A percentile compares a stretch with the other conserved stretches of the same genome.
Evolutionary conservation across 495 filamentous ascomycete genomes (phyloP).

Genomic region (Penicillium bovifimosum): DNA sequence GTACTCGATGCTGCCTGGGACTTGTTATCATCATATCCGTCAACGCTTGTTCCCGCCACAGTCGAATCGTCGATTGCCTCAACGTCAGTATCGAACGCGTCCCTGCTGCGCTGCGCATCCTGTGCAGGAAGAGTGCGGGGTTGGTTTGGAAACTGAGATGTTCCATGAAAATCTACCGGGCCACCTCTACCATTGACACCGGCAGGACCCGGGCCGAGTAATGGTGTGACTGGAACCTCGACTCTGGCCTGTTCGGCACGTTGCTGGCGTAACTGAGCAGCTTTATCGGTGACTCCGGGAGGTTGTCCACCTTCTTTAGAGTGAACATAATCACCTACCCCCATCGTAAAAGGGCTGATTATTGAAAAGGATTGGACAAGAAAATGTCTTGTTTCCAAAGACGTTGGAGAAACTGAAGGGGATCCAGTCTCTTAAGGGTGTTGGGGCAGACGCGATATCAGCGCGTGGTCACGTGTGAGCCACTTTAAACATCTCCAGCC

Average conservation of each 20-base stretch:
- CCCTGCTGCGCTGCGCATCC: slow-evolving; percentile 27
- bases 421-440: slow-evolving; percentile 2
- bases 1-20: slow-evolving; percentile 21
- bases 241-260: slow-evolving; percentile 36
- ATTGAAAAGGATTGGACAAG: neutral
- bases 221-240: slow-evolving; percentile 25
- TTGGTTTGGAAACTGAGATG: slow-evolving; percentile 9
- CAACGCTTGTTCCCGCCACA: slow-evolving; percentile 38
- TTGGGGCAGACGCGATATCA: slow-evolving; percentile 21
- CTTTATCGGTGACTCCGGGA: slow-evolving; percentile 22
- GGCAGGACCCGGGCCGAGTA: slow-evolving; percentile 15
- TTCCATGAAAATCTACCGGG: slow-evolving; percentile 16
- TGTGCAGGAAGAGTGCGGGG: slow-evolving; percentile 14
- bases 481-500: neutral
- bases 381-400: neutral
- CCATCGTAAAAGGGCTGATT: slow-evolving; percentile 24
- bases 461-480: slow-evolving; percentile 38
- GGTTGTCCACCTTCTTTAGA: slow-evolving; percentile 35
- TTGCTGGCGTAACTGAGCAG: slow-evolving; percentile 26
- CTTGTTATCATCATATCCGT: slow-evolving; percentile 31
- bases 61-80: slow-evolving; percentile 45
- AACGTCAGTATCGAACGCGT: slow-evolving; percentile 44
- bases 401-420: slow-evolving; percentile 1
- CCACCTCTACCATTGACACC: slow-evolving; percentile 13
- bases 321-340: slow-evolving; percentile 43